Evolutionary conservation across 2,329 filamentous ascomycete species (phyloP).

Genomic region (Cladobotryum mycophilum): DNA sequence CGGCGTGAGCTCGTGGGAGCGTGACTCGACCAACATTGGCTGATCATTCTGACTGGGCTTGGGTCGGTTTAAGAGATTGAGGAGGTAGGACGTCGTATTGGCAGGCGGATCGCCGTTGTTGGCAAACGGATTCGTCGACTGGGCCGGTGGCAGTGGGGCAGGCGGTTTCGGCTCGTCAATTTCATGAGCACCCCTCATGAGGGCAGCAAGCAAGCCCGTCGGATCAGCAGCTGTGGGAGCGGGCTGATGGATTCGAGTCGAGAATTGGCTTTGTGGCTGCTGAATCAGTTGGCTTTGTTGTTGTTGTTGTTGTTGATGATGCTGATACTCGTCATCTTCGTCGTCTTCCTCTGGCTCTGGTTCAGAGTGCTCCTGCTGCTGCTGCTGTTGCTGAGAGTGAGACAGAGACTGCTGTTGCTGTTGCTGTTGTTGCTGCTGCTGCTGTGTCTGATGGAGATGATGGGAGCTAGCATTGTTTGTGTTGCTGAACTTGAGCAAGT

Average conservation of each 20-base stretch:
- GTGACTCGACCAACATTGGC: conserved; percentile 35
- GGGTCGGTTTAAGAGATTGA: conserved; percentile 77
- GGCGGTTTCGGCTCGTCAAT: conserved; percentile 34
- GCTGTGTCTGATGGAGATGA: conserved; percentile 12
- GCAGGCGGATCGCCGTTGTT: conserved; percentile 48
- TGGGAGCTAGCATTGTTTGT: conserved; percentile 21
- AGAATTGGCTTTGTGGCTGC: conserved; percentile 21
- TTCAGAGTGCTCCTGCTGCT: background rate
- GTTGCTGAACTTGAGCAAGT: conserved; percentile 55
- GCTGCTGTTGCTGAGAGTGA: conserved; percentile 12
- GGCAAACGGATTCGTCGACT: conserved; percentile 34
- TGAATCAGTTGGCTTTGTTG: conserved; percentile 16
- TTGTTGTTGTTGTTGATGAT: conserved; percentile 14
- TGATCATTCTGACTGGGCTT: conserved; percentile 58
- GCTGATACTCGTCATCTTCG: conserved; percentile 4
- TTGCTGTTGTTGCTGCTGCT: conserved; percentile 17
- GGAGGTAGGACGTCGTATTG: conserved; percentile 77
- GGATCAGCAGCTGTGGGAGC: conserved; percentile 52
- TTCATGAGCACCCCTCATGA: conserved; percentile 53
- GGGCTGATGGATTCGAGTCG: conserved; percentile 47
- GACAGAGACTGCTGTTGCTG: conserved; percentile 19
- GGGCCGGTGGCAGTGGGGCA: conserved; percentile 17
- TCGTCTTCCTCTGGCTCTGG: conserved; percentile 7
- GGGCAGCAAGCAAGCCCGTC: conserved; percentile 50
- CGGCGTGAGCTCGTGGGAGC: conserved; percentile 39